These are phyloP conservation scores for Acanthamoeba sp. DNA, from an alignment of 208 protist genomes.

Conservation along the genomic window DNA sequence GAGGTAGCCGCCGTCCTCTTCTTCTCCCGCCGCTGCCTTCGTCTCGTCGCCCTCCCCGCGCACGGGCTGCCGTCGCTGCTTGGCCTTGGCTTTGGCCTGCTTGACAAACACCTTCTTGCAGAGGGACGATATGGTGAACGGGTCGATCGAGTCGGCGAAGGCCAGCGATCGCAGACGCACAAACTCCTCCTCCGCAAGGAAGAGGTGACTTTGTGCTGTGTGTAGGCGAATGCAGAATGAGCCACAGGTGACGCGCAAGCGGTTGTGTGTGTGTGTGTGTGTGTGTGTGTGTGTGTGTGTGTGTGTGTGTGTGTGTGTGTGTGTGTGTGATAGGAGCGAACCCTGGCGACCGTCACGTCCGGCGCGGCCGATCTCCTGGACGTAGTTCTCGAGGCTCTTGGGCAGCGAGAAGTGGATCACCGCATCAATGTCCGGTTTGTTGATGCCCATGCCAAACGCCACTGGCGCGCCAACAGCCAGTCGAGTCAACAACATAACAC, in stretches of 20 bases:
- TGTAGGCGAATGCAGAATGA: too few species aligned
- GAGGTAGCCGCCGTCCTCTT: neutral
- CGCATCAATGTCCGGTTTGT: constrained; percentile 82
- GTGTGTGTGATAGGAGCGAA: too few species aligned
- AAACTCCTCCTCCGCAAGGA: constrained; percentile 77
- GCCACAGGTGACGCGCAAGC: too few species aligned
- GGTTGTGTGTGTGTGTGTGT: too few species aligned
- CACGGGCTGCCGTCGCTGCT: neutral
- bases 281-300: too few species aligned
- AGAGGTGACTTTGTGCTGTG: constrained; percentile 69
- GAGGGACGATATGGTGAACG: neutral
- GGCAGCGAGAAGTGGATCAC: constrained; percentile 83
- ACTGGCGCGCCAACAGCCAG: too few species aligned
- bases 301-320: too few species aligned
- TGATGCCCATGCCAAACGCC: constrained; percentile 77
- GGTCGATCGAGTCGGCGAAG: constrained; percentile 58
- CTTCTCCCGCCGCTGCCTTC: neutral
- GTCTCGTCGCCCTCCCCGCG: neutral
- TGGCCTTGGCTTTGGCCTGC: neutral
- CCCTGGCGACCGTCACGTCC: constrained; percentile 80
- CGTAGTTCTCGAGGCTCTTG: constrained; percentile 79
- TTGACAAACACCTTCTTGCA: constrained; percentile 29
- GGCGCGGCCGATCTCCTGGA: constrained; percentile 86
- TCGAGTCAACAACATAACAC: too few species aligned
- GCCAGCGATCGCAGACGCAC: constrained; percentile 3